Percentiles rank a stretch among this genome's conserved stretches.
These are phyloP conservation scores for Cladophialophora immunda DNA, from an alignment of 2,329 filamentous ascomycete genomes.

Conservation along the genomic window DNA sequence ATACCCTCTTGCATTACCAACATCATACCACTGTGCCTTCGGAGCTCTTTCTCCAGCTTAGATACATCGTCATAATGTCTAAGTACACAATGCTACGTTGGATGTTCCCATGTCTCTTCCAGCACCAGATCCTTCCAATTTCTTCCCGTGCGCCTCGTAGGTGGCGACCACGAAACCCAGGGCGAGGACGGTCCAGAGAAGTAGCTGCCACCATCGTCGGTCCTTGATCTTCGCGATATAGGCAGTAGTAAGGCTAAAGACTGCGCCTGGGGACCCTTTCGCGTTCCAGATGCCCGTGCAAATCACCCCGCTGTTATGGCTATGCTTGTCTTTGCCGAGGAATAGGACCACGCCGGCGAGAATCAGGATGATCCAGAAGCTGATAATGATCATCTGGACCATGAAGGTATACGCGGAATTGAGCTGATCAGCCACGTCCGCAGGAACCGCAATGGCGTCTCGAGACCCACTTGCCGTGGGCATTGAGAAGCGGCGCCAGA, in stretches of 20 bases:
- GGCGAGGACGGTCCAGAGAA: too few relatives aligned
- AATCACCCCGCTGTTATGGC: slow-evolving; percentile 21
- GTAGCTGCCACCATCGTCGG: too few relatives aligned
- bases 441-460: slow-evolving; percentile 12
- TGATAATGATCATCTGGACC: slow-evolving; percentile 21
- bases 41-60: too few relatives aligned
- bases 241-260: slow-evolving; percentile 7
- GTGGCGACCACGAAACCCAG: too few relatives aligned
- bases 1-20: too few relatives aligned
- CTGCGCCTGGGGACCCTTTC: slow-evolving; percentile 8
- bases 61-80: too few relatives aligned
- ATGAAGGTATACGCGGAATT: slow-evolving; percentile 20
- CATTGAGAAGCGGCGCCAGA: slow-evolving; percentile 20
- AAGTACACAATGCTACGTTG: too few relatives aligned
- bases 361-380: slow-evolving; percentile 17
- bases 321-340: slow-evolving; percentile 20
- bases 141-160: too few relatives aligned
- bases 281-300: slow-evolving; percentile 19
- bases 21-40: too few relatives aligned
- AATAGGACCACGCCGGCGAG: slow-evolving; percentile 16
- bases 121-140: too few relatives aligned
- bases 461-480: slow-evolving; percentile 2
- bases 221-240: slow-evolving; percentile 21
- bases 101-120: too few relatives aligned
- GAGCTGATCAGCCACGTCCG: slow-evolving; percentile 15